These are phyloP conservation scores for Fistulina hepatica DNA, from an alignment of 1,284 basidiomycete species.

Conservation along the genomic window DNA sequence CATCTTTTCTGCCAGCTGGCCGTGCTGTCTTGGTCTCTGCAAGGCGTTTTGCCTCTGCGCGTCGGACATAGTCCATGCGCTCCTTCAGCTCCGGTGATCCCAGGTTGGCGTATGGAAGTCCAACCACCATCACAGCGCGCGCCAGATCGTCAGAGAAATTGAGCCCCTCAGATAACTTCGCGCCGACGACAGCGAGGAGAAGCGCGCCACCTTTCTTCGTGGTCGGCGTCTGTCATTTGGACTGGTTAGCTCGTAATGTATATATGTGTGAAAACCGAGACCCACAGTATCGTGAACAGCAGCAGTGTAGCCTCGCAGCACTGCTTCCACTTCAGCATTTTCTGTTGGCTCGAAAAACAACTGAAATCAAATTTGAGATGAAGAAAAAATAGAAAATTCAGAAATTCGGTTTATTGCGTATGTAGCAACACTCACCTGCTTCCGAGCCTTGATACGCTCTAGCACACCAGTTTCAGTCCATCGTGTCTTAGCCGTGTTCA, in stretches of 20 bases:
- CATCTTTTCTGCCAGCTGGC: conserved; percentile 45
- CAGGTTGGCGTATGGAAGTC: conserved; percentile 89
- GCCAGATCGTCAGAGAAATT: conserved; percentile 91
- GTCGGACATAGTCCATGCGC: conserved; percentile 78
- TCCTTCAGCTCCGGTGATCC: conserved; percentile 87
- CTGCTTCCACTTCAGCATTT: conserved; percentile 63
- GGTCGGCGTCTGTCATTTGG: conserved; percentile 10
- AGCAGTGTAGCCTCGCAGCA: conserved; percentile 67
- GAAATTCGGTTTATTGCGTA: background rate
- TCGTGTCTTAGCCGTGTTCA: conserved; percentile 52
- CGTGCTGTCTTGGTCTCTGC: conserved; percentile 18
- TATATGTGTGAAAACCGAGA: conserved; percentile 8
- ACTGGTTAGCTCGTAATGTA: conserved; percentile 1
- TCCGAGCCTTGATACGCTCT: conserved; percentile 57
- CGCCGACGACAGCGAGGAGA: conserved; percentile 89
- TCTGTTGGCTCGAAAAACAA: conserved; percentile 86
- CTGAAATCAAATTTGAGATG: conserved; percentile 27
- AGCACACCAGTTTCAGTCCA: conserved; percentile 64
- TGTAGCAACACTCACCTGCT: conserved; percentile 50
- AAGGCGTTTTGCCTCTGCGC: conserved; percentile 32
- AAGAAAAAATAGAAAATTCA: background rate
- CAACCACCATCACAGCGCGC: conserved; percentile 81
- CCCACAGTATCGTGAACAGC: conserved; percentile 37
- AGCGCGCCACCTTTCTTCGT: conserved; percentile 53
- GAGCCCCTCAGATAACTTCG: conserved; percentile 93